Base-by-base conservation (phyloP, 768 basidiomycete species). In the Kwoniella sp. region DNA sequence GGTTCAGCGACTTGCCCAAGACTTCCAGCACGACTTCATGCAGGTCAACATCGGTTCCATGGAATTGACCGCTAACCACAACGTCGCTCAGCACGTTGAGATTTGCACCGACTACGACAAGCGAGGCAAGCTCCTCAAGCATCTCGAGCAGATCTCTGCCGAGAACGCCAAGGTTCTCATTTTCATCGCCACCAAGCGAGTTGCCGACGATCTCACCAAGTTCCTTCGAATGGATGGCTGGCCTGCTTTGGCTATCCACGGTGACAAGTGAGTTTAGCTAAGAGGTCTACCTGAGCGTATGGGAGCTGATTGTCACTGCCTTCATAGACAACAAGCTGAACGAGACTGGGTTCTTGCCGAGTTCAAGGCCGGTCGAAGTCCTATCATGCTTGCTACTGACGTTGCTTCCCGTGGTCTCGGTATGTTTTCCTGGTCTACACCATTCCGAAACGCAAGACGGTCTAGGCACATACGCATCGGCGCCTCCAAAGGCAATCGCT, bases 331-430 rank as follows among this genome's bases (percentile, higher is more conserved):
- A 74, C 76, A 78, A 74, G 69, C 63, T 58, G 96, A 99, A 84
- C 94, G 96, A 84, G 96, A 99, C 79, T 99, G 96, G 96, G 96
- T 98, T 55, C 85, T 99, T 45, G 85, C 89, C 81, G 96, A 99
- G 84, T 99, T 99, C 86, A 98, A 98, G 84, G 90, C 92, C 61
- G 93, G 96, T 75, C 90, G 93, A 70, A 93, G 91, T 31, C 95
- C 95, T 2, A 98, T 99, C 81, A 86, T 99, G 79, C 92, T 98
- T 78, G 96, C 96, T 83, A 98, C 96, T 73, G 96, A 97, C 82
- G 95, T 99, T 76, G 96, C 95, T 67, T 96, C 93, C 80, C 94
- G 95, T 88, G 95, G 95, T 87, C 88, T 99, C 80, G 96, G 96
- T 98, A 90, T 85, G 95, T 93, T 59, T 65, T 60, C 58, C n/a